Evolutionary conservation across 805 yeast species (phyloP), one percentile per base, ranked within the genome.

Genomic region (Kodamaea kakaduensis): DNA sequence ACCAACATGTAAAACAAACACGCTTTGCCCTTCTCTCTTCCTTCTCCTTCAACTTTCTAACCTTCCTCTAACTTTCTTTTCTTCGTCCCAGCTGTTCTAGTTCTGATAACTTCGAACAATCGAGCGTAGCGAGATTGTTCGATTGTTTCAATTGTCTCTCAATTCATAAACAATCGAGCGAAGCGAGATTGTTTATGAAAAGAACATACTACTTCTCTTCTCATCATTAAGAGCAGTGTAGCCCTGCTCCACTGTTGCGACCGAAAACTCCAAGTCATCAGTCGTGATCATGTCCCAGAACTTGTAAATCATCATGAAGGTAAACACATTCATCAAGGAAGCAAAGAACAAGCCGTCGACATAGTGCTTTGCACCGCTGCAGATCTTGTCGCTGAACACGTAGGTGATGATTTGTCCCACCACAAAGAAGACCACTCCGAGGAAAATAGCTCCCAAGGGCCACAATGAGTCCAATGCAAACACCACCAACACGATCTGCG

Each of bases 211-310:
- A 7, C 32, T 17, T 27, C 65, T 44, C 54, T 63, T 63, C 37
- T 63, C 69, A 22, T 50, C 58, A 20, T 53, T 48, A 32, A 59
- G 59, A 4, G 58, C 54, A 35, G 46, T 40, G 17, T 64, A 60
- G 4, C 65, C 66, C 21, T 60, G 63, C 41, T 66, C 71, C 10
- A 59, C 65, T 25, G 52, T 60, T 9, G 71, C 70, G 34, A 86
- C 93, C 32, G 87, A 77, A 59, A 90, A 93, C 61, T 90, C 98
- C 48, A 90, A 77, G 57, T 93, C 97, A 51, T 90, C 97, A 38
- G 81, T 78, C 9, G 97, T 93, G 34, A 90, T 81, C 74, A 89
- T 87, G 52, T 89, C 97, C 96, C 97, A 90, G 48, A 79, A 86
- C 61, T 93, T 89, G 68, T 88, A 90, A 34, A 90, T 70, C 97